Percentiles rank a stretch among this genome's conserved stretches.
These are phyloP conservation scores for Luffa acutangula DNA, from an alignment of 306 rosid genomes.

Conservation along the genomic window DNA sequence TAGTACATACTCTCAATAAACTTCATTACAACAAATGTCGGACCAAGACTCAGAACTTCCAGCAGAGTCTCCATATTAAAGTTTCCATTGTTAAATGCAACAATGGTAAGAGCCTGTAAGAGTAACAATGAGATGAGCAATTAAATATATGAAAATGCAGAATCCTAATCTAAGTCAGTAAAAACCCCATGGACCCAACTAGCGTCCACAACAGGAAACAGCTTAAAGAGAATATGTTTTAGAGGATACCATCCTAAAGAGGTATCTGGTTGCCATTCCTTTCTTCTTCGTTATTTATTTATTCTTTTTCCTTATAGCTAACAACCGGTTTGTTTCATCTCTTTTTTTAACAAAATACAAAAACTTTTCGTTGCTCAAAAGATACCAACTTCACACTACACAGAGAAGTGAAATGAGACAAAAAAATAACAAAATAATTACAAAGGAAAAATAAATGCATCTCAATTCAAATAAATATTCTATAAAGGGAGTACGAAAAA, in stretches of 20 bases:
- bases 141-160: neutral
- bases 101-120: slow-evolving; percentile 61
- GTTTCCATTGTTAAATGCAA: slow-evolving; percentile 65
- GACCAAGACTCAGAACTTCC: slow-evolving; percentile 86
- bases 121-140: neutral
- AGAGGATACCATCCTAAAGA: neutral
- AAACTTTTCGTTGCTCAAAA: too few species aligned
- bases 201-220: neutral
- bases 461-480: too few species aligned
- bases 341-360: too few species aligned
- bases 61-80: slow-evolving; percentile 62
- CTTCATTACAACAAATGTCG: slow-evolving; percentile 84
- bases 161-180: neutral
- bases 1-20: slow-evolving; percentile 67
- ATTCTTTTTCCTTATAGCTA: neutral
- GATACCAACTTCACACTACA: too few species aligned
- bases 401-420: too few species aligned
- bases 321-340: neutral
- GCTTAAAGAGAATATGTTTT: neutral
- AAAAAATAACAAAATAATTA: too few species aligned
- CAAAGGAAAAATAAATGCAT: too few species aligned
- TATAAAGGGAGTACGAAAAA: too few species aligned
- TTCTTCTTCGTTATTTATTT: neutral
- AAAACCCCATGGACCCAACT: neutral
- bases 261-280: neutral